Evolutionary conservation across 768 basidiomycete species (phyloP).

Genomic region (Aureoboletus auriporus): DNA sequence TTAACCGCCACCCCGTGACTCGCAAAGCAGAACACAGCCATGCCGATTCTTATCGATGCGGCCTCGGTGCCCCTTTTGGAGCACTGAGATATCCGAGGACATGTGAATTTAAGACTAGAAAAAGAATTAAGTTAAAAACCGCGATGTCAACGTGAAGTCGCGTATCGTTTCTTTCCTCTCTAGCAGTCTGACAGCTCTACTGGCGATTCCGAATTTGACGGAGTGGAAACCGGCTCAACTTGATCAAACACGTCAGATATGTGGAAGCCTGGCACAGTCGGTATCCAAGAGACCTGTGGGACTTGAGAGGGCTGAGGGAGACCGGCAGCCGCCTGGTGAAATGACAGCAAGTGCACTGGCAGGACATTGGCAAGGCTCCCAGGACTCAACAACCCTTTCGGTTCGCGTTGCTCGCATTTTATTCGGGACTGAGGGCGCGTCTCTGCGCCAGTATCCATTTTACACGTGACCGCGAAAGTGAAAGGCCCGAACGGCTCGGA

Average conservation of each 20-base stretch:
- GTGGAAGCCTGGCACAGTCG: neutral
- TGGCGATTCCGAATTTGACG: neutral
- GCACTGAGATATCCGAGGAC: constrained; percentile 19
- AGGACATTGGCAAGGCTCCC: too few species aligned
- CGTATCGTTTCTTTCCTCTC: constrained; percentile 8
- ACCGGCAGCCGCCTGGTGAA: neutral
- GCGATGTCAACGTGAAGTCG: constrained; percentile 10
- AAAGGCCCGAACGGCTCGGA: too few species aligned
- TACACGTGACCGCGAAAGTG: too few species aligned
- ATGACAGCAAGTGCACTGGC: too few species aligned
- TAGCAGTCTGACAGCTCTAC: constrained; percentile 7
- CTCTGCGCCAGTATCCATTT: too few species aligned
- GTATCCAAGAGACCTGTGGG: neutral
- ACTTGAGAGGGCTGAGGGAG: neutral
- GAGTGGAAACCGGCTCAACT: constrained; percentile 8
- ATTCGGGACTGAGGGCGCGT: too few species aligned
- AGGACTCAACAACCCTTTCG: too few species aligned
- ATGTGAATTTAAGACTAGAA: constrained; percentile 5
- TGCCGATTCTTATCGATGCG: constrained; percentile 30
- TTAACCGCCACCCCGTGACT: constrained; percentile 11
- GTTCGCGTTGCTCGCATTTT: too few species aligned
- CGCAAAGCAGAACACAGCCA: constrained; percentile 9
- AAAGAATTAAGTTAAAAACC: constrained; percentile 18
- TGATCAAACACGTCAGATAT: constrained; percentile 19
- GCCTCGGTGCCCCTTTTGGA: constrained; percentile 18